Percentiles rank a stretch among this genome's conserved stretches.
These are phyloP conservation scores for Chlorella sp. DNA, from an alignment of 139 green algal genomes.

Conservation along the genomic window DNA sequence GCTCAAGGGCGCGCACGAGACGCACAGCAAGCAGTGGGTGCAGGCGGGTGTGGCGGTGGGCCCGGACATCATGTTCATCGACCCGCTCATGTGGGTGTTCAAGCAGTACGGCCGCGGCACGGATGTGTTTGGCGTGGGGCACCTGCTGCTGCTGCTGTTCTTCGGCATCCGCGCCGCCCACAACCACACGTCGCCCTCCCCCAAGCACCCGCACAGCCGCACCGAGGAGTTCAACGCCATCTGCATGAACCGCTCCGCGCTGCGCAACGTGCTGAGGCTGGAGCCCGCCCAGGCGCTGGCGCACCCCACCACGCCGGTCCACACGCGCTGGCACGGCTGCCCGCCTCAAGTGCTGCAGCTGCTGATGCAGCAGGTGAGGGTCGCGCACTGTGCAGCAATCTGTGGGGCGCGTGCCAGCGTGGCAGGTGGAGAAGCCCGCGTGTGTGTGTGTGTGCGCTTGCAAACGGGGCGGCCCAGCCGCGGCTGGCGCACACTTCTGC, in stretches of 20 bases:
- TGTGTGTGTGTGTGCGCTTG: too few relatives aligned
- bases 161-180: background rate
- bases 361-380: background rate
- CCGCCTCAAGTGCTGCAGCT: background rate
- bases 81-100: constrained; percentile 5
- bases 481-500: too few relatives aligned
- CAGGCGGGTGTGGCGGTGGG: background rate
- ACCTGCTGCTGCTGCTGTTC: constrained; percentile 4
- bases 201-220: background rate
- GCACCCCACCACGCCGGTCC: background rate
- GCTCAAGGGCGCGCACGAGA: too few relatives aligned
- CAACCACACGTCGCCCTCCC: background rate
- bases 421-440: too few relatives aligned
- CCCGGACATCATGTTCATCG: constrained; percentile 6
- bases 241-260: constrained; percentile 1
- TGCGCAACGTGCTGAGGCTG: background rate
- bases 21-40: too few relatives aligned
- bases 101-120: background rate
- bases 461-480: too few relatives aligned
- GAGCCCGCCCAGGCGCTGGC: background rate
- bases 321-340: background rate
- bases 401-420: too few relatives aligned
- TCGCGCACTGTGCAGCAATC: too few relatives aligned
- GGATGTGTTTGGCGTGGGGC: constrained; percentile 1
- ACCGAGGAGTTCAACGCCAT: background rate